Evolutionary conservation across 805 yeast species (phyloP).

Genomic region (Monosporozyma unispora): DNA sequence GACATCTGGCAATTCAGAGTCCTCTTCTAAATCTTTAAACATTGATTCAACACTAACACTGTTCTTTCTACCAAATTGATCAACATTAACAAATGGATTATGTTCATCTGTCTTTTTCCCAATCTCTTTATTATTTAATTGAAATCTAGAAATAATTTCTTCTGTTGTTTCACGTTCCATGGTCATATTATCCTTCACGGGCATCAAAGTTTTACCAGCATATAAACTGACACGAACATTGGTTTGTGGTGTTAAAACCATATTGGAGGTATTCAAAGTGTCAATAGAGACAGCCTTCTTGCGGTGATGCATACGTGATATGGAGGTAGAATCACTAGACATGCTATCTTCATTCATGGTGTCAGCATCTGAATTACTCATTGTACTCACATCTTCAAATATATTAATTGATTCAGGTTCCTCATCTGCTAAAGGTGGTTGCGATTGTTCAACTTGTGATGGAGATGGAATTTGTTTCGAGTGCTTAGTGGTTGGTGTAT

Average conservation of each 20-base stretch:
- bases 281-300: conserved; percentile 29
- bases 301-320: conserved; percentile 17
- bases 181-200: conserved; percentile 5
- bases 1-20: not conserved
- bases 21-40: conserved; percentile 29
- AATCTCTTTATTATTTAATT: conserved; percentile 7
- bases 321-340: conserved; percentile 13
- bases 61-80: not conserved
- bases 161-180: conserved; percentile 29
- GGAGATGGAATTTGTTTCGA: not conserved
- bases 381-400: conserved; percentile 22
- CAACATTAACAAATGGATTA: not conserved
- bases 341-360: conserved; percentile 3
- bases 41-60: conserved; percentile 10
- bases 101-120: not conserved
- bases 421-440: not conserved
- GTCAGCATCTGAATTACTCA: conserved; percentile 11
- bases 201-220: conserved; percentile 14
- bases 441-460: not conserved
- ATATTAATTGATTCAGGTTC: conserved; percentile 11
- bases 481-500: conserved; percentile 4
- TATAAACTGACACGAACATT: conserved; percentile 29
- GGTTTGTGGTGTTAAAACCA: conserved; percentile 23
- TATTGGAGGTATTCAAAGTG: conserved; percentile 23
- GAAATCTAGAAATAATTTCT: conserved; percentile 27